Percentiles rank a stretch among this genome's conserved stretches.
Conservation (phyloP, 2,329 filamentous ascomycete species). For the Capronia epimyces region DNA sequence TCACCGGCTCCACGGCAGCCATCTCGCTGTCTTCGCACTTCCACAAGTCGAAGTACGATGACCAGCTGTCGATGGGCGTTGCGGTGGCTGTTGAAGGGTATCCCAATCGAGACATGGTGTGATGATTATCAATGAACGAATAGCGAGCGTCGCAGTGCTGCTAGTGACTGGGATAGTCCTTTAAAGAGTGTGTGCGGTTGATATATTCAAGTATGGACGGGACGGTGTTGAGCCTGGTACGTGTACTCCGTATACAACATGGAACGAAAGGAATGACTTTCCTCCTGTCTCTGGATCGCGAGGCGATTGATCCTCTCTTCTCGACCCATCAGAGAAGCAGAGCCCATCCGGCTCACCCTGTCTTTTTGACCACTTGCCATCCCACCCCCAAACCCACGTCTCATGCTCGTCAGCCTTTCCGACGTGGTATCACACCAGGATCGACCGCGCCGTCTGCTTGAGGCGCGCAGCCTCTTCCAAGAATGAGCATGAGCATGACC, state of each 20-base stretch:
- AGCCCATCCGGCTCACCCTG: background rate
- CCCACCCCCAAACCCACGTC: background rate
- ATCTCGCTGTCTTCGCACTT: conserved; percentile 16
- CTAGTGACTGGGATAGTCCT: background rate
- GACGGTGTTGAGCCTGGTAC: background rate
- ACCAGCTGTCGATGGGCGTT: conserved; percentile 20
- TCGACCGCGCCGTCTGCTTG: background rate
- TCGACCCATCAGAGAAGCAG: background rate
- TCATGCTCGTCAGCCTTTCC: background rate
- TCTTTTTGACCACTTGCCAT: background rate
- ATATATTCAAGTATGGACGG: background rate
- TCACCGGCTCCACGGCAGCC: conserved; percentile 15
- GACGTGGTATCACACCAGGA: background rate
- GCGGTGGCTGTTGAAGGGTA: conserved; percentile 5
- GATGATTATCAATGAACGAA: background rate
- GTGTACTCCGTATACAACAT: background rate
- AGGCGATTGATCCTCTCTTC: background rate
- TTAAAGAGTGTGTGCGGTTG: background rate
- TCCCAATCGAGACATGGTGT: conserved; percentile 7
- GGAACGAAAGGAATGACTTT: background rate
- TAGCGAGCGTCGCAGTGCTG: background rate
- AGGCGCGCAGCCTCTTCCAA: background rate
- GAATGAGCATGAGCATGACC: background rate
- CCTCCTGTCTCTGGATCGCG: background rate
- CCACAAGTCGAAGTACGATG: conserved; percentile 25